These are phyloP conservation scores for Botrytis cinerea DNA, from an alignment of 2,329 filamentous ascomycete species.

Conservation along the genomic window DNA sequence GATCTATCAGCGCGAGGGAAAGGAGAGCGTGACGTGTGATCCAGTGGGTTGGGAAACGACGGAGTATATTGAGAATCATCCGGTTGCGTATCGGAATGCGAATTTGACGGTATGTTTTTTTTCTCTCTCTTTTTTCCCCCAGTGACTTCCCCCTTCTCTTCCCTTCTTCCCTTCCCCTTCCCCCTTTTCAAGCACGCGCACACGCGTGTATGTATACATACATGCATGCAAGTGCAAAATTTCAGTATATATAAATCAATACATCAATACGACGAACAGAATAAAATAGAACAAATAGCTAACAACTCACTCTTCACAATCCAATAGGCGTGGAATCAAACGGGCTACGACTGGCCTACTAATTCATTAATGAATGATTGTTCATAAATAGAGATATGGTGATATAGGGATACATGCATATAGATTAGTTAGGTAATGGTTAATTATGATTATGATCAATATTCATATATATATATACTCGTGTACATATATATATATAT, in stretches of 20 bases:
- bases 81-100: conserved; percentile 59
- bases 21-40: conserved; percentile 54
- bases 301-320: background rate
- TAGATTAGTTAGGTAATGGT: too few relatives aligned
- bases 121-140: background rate
- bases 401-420: too few relatives aligned
- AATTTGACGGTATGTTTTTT: conserved; percentile 51
- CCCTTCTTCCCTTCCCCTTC: too few relatives aligned
- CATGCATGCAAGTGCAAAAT: too few relatives aligned
- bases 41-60: conserved; percentile 64
- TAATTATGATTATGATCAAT: too few relatives aligned
- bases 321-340: conserved; percentile 28
- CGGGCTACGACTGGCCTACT: conserved; percentile 39
- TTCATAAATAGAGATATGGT: conserved; percentile 8
- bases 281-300: background rate
- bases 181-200: background rate
- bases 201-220: too few relatives aligned
- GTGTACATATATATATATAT: too few relatives aligned
- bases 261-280: background rate
- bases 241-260: too few relatives aligned
- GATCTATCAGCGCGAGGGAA: conserved; percentile 53
- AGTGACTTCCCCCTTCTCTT: background rate
- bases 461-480: too few relatives aligned
- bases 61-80: conserved; percentile 63
- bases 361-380: conserved; percentile 37